Conservation (phyloP, 2,329 filamentous ascomycete species). For the Fusarium transvaalense region DNA sequence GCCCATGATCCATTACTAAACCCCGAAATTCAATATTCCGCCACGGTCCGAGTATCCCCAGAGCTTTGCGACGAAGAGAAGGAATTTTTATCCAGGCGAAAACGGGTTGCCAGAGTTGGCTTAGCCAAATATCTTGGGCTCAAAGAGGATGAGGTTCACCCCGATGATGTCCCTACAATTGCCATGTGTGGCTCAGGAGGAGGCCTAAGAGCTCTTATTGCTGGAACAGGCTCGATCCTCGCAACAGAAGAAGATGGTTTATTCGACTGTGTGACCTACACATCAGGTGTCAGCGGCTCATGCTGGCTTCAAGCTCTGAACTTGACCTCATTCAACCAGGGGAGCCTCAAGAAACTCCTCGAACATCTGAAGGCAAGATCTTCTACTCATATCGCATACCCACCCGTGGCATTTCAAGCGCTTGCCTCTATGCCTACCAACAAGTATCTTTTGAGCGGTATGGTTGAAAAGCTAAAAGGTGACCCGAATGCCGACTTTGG, state of each 20-base stretch:
- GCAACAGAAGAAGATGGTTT: constrained; percentile 88
- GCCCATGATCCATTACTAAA: constrained; percentile 86
- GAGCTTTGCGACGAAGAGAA: constrained; percentile 88
- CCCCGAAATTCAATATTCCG: constrained; percentile 87
- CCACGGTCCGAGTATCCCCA: constrained; percentile 82
- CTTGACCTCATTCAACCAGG: constrained; percentile 76
- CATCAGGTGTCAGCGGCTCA: constrained; percentile 92
- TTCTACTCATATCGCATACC: constrained; percentile 91
- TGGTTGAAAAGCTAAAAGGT: constrained; percentile 92
- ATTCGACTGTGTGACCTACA: constrained; percentile 95
- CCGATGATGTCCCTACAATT: constrained; percentile 92
- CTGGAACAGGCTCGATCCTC: constrained; percentile 87
- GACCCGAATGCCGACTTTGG: constrained; percentile 80
- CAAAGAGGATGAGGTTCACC: constrained; percentile 83
- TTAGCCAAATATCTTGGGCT: constrained; percentile 86
- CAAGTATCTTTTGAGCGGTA: constrained; percentile 86
- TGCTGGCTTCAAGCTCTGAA: constrained; percentile 95
- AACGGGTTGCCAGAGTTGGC: constrained; percentile 75
- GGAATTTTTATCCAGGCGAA: constrained; percentile 77
- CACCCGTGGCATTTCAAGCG: constrained; percentile 82
- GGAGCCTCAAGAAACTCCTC: constrained; percentile 76
- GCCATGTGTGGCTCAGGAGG: constrained; percentile 96
- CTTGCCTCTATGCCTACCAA: constrained; percentile 92
- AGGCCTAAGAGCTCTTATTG: constrained; percentile 88
- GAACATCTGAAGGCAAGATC: constrained; percentile 89